Percentiles rank a stretch among this genome's conserved stretches.
Evolutionary conservation across 164 flowering plant species (phyloP).

Genomic region (Piper betle): DNA sequence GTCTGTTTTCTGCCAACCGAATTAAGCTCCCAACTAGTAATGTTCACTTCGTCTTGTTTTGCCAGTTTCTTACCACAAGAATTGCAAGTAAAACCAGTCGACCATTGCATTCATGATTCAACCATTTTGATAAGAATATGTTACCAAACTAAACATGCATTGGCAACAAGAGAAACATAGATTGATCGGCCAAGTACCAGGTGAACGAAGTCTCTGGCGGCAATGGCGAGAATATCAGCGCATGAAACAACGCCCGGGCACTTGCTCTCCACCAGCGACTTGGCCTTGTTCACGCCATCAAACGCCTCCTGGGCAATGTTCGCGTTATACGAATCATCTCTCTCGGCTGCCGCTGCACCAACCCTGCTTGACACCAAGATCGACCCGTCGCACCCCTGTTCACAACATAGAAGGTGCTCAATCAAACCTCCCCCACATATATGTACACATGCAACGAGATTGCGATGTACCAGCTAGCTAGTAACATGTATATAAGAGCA

Average conservation of each 20-base stretch:
- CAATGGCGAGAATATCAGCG: conserved; percentile 85
- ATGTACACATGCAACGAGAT: neutral
- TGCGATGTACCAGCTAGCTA: no score
- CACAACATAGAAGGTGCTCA: neutral
- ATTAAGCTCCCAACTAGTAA: no score
- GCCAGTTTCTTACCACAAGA: no score
- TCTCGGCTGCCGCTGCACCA: conserved; percentile 55
- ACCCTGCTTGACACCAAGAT: conserved; percentile 42
- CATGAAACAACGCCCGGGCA: conserved; percentile 92
- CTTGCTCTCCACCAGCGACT: conserved; percentile 60
- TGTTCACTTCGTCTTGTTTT: no score
- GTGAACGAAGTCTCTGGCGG: conserved; percentile 77
- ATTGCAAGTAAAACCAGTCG: no score
- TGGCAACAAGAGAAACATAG: neutral
- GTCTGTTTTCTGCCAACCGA: no score
- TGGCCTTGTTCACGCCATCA: conserved; percentile 47
- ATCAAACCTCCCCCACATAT: no score
- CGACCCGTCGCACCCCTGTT: conserved; percentile 88
- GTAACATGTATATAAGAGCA: no score
- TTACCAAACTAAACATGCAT: no score
- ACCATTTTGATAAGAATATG: no score
- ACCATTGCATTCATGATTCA: no score
- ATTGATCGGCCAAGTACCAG: conserved; percentile 27
- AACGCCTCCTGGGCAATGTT: conserved; percentile 47
- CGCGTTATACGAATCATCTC: conserved; percentile 59